Evolutionary conservation across 1,284 basidiomycete genomes (phyloP).

Genomic region (Melampsora occidentalis): DNA sequence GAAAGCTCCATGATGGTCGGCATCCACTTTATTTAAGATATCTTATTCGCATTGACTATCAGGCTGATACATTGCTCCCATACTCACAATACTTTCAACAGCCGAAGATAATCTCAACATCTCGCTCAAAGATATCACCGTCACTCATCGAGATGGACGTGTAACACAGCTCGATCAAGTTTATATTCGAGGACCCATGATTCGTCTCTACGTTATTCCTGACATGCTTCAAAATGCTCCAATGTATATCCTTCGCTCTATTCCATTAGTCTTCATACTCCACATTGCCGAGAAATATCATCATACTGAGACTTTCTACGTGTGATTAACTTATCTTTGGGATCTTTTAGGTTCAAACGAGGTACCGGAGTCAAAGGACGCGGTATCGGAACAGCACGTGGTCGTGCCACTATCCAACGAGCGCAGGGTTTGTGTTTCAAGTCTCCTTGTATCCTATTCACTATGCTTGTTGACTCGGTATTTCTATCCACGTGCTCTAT

Average conservation of each 20-base stretch:
- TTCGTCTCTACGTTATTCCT: slow-evolving; percentile 97
- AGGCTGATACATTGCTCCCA: not conserved
- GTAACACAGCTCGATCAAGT: slow-evolving; percentile 99
- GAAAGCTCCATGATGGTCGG: slow-evolving; percentile 89
- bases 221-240: slow-evolving; percentile 99
- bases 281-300: slow-evolving; percentile 6
- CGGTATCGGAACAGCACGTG: slow-evolving; percentile 96
- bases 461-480: not conserved
- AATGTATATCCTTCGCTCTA: slow-evolving; percentile 66
- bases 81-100: slow-evolving; percentile 53
- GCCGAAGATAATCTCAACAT: slow-evolving; percentile 99
- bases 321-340: slow-evolving; percentile 42
- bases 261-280: slow-evolving; percentile 27
- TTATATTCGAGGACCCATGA: slow-evolving; percentile 96
- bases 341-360: slow-evolving; percentile 35
- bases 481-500: too few relatives aligned
- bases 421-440: slow-evolving; percentile 52
- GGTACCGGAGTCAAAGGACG: slow-evolving; percentile 75
- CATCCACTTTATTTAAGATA: slow-evolving; percentile 45
- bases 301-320: slow-evolving; percentile 12
- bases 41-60: not conserved
- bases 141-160: slow-evolving; percentile 94
- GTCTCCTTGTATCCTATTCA: not conserved
- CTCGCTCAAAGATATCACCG: slow-evolving; percentile 92
- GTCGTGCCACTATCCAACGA: slow-evolving; percentile 92